Evolutionary conservation across 192 early-diverging fungal species (phyloP), one percentile per base, ranked within the genome.

Genomic region (Coemansia sp.): DNA sequence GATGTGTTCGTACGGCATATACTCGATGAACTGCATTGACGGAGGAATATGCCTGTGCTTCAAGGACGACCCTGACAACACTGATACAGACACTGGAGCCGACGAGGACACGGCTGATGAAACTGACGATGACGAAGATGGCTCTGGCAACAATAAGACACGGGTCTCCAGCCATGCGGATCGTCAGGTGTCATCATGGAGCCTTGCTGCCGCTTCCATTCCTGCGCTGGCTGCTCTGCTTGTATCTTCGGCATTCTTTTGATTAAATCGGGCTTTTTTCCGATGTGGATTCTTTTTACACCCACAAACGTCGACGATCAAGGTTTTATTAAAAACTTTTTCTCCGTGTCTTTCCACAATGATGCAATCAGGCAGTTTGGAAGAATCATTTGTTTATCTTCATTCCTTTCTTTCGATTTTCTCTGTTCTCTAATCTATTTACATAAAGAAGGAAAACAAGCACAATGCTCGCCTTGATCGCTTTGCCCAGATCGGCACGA

Each of bases 21-120:
- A 67, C 61, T 69, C 68, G 32, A 83, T 83, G 81, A 51, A 71
- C 67, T 83, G 81, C 55, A 54, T 68, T 20, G 61, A 33, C 17
- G 81, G 81, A 56, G 81, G 81, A 39, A 51, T 77, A 6, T 83
- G 81, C 59, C 51, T 83, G 64, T 83, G 81, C 76, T 75, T 67
- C 17, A 53, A 67, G 11, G 59, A 61, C 51, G 64, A 75, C 57
- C 67, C 73, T n/a, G 61, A 70, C 43, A 64, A 38, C 20, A 67
- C 70, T 0, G 20, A 48, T 5, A 56, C 61, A 35, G 65, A 67
- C 18, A 5, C 51, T 57, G 20, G 39, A 18, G 62, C 62, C 41
- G 61, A 14, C 20, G 48, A 36, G 36, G 58, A 14, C 35, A 51
- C 32, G 5, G 45, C 12, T 22, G 48, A 1, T 32, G 45, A 22